Evolutionary conservation across 2,329 filamentous ascomycete genomes (phyloP).

Genomic region (Claviceps arundinis): DNA sequence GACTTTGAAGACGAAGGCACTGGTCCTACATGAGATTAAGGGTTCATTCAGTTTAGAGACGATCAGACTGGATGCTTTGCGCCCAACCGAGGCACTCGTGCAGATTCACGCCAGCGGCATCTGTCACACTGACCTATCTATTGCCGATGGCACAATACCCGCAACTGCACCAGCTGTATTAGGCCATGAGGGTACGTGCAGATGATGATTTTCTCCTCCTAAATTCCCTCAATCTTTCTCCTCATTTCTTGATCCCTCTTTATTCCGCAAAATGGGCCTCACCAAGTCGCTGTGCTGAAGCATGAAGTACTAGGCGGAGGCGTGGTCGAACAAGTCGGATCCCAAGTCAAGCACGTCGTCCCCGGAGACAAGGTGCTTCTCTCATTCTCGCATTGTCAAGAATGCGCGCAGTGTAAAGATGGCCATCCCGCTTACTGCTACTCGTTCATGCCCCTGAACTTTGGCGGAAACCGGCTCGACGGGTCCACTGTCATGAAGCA

Average conservation of each 20-base stretch:
- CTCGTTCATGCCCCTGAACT: background rate
- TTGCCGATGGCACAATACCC: background rate
- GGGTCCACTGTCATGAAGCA: background rate
- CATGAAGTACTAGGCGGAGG: background rate
- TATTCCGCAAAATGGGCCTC: background rate
- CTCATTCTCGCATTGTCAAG: slow-evolving; percentile 1
- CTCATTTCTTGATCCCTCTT: too few species aligned
- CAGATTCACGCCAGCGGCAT: slow-evolving; percentile 1
- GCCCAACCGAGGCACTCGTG: background rate
- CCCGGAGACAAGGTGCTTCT: background rate
- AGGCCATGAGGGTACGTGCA: background rate
- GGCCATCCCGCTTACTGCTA: background rate
- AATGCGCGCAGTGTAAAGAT: background rate
- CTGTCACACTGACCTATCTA: slow-evolving; percentile 2
- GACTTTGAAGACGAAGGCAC: background rate
- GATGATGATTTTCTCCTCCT: too few species aligned
- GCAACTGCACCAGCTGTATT: background rate
- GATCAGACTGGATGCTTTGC: background rate
- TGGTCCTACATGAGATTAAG: background rate
- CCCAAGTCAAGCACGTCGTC: background rate
- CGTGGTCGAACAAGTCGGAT: background rate
- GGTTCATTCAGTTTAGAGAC: background rate
- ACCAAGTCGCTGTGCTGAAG: background rate
- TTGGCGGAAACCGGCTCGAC: background rate
- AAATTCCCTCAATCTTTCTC: background rate